These are phyloP conservation scores for Chiua virens DNA, from an alignment of 768 basidiomycete genomes.

Conservation along the genomic window DNA sequence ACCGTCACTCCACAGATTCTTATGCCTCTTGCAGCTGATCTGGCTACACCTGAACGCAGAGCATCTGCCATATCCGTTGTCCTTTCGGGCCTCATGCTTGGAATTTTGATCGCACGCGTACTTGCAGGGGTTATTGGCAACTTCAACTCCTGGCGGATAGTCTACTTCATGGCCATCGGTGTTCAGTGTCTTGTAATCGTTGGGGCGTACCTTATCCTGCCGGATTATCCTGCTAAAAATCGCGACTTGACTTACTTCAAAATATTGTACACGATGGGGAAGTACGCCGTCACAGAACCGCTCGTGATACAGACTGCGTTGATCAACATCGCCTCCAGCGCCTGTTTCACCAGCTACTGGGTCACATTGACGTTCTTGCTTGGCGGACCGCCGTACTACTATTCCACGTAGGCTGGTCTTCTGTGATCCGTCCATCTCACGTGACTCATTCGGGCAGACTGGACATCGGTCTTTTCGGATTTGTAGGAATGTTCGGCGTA, in stretches of 20 bases:
- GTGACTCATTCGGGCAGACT: conserved; percentile 29
- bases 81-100: conserved; percentile 65
- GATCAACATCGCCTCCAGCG: conserved; percentile 58
- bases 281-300: conserved; percentile 76
- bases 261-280: conserved; percentile 76
- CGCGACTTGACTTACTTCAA: conserved; percentile 59
- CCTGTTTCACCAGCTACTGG: conserved; percentile 64
- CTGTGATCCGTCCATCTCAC: neutral
- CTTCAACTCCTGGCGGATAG: conserved; percentile 67
- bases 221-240: conserved; percentile 84
- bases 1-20: conserved; percentile 77
- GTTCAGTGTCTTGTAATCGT: conserved; percentile 59
- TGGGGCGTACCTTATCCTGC: conserved; percentile 64
- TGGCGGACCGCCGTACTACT: conserved; percentile 71
- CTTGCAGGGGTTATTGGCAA: conserved; percentile 74
- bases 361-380: conserved; percentile 82
- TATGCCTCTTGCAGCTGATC: conserved; percentile 77
- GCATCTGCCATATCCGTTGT: conserved; percentile 78
- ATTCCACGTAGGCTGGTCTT: conserved; percentile 53
- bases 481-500: conserved; percentile 73
- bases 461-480: conserved; percentile 71
- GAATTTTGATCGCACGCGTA: conserved; percentile 72
- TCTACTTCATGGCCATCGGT: conserved; percentile 78
- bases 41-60: conserved; percentile 71
- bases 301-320: conserved; percentile 67